Percentiles rank a stretch among this genome's conserved stretches.
Evolutionary conservation across 2,329 filamentous ascomycete species (phyloP).

Genomic region (Sporothrix humicola): DNA sequence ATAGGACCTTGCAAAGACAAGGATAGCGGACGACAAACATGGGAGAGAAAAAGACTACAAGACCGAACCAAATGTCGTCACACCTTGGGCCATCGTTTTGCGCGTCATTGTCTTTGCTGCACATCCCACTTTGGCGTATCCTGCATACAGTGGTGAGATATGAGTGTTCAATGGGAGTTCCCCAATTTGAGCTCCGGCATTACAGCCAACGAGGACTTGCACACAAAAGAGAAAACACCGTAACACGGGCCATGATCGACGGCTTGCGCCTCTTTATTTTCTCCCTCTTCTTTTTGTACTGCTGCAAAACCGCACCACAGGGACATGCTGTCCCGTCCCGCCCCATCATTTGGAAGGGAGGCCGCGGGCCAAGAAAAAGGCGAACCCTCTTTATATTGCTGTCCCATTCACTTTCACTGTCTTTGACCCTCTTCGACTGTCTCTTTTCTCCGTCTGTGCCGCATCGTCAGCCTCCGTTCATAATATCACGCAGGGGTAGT

Average conservation of each 20-base stretch:
- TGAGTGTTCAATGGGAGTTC: conserved; percentile 12
- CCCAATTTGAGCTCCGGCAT: conserved; percentile 28
- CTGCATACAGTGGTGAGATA: neutral
- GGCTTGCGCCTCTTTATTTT: neutral
- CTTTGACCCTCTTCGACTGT: neutral
- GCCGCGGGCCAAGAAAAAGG: conserved; percentile 11
- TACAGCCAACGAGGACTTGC: too few relatives aligned
- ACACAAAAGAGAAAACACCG: neutral
- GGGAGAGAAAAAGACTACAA: neutral
- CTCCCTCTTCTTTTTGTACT: too few relatives aligned
- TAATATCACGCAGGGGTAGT: neutral
- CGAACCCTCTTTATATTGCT: conserved; percentile 19
- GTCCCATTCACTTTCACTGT: neutral
- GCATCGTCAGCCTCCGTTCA: conserved; percentile 20
- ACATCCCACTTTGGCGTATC: neutral
- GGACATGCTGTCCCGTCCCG: conserved; percentile 5
- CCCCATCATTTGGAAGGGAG: neutral
- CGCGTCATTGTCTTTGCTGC: neutral
- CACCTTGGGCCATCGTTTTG: neutral
- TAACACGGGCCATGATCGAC: neutral
- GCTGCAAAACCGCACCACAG: neutral
- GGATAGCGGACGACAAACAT: neutral
- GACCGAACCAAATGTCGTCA: neutral
- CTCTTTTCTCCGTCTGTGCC: conserved; percentile 3
- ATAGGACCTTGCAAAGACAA: neutral